Evolutionary conservation across 1,284 basidiomycete species (phyloP), one percentile per base, ranked within the genome.

Genomic region (Inonotus obliquus): DNA sequence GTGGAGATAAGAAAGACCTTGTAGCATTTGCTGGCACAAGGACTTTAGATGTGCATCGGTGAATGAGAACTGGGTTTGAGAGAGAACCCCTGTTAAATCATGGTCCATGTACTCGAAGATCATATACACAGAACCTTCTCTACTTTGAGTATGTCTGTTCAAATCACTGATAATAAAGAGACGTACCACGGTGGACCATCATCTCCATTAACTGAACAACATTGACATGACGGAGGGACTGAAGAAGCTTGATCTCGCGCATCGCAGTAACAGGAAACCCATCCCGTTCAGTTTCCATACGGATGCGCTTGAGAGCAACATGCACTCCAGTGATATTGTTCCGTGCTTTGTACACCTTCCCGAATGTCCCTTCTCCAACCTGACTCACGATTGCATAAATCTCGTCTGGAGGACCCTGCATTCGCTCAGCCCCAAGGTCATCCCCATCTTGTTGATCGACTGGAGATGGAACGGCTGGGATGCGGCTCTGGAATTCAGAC

Each of bases 41-140:
- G 95, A 97, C 78, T 99, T 99, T 60, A 98, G 80, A 73, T 99
- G 92, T 14, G 91, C 93, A 17, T 86, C 81, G 1, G 84, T 82
- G 71, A 99, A 98, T 48, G 72, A 78, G 68, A 92, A 96, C 72
- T 92, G 86, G 0, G 87, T 93, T 74, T 98, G 96, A 1, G 94
- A 92, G 13, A 99, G 81, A 58, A 99, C 83, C 1, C 98, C 98
- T 2, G 95, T 98, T 57, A 99, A 81, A 72, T 99, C 97, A 73
- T 99, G 96, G 70, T 99, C 95, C 92, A 98, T 95, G 74, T 99
- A 99, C 74, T 99, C 96, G 70, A 99, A 95, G 29, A 99, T 96
- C 96, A 99, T 99, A 76, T 96, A 98, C 21, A 98, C 94, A 47
- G 92, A 91, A 60, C 94, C 96, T 96, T 67, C 14, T 57, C 54